phyloP scores from a whole-genome alignment of 495 filamentous ascomycete species.

The Hypoxylon trugodes region DNA sequence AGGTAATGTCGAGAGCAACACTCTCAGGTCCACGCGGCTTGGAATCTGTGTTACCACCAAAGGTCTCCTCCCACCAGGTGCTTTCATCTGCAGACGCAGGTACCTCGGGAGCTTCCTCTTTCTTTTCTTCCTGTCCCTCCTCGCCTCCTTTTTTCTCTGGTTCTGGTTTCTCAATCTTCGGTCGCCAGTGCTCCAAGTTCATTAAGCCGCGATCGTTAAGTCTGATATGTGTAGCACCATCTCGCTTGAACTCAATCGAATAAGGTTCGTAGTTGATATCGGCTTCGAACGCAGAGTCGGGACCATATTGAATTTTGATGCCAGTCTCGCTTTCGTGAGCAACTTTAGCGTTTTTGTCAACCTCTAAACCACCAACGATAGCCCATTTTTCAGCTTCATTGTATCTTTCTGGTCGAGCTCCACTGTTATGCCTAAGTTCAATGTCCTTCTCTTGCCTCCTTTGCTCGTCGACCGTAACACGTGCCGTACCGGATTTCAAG shows the following conservation, averaged over 20 bases:
- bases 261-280: constrained; percentile 85
- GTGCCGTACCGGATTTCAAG: constrained; percentile 83
- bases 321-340: constrained; percentile 64
- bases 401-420: constrained; percentile 88
- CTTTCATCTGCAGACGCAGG: constrained; percentile 70
- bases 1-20: constrained; percentile 87
- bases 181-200: constrained; percentile 95
- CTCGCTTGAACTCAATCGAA: constrained; percentile 81
- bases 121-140: constrained; percentile 50
- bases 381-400: constrained; percentile 90
- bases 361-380: constrained; percentile 78
- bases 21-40: constrained; percentile 92
- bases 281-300: constrained; percentile 76
- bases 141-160: constrained; percentile 63
- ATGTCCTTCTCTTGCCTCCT: constrained; percentile 88
- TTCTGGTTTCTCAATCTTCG: constrained; percentile 76
- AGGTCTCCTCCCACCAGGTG: constrained; percentile 97
- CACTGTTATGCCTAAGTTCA: constrained; percentile 83
- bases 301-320: constrained; percentile 84
- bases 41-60: constrained; percentile 91
- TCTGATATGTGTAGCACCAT: constrained; percentile 82
- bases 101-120: constrained; percentile 51
- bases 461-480: constrained; percentile 90
- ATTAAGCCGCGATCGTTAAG: constrained; percentile 87
- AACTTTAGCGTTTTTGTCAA: constrained; percentile 72